Percentiles rank a stretch among this genome's conserved stretches.
Conservation (phyloP, 2,329 filamentous ascomycete species). For the Ascochyta viciae-villosae region DNA sequence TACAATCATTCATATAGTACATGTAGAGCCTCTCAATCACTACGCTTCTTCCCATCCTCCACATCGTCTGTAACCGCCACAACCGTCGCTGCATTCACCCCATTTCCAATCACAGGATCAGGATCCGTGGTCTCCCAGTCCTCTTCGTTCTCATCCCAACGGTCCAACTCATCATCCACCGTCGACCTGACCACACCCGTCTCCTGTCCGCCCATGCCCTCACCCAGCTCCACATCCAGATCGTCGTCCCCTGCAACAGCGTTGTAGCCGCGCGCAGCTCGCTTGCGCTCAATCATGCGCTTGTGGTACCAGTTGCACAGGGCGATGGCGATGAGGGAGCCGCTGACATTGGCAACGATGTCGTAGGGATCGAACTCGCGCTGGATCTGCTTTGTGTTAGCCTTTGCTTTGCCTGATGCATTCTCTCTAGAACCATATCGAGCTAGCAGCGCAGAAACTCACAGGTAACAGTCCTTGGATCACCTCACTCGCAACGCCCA, state of each 20-base stretch:
- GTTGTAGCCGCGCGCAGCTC: constrained; percentile 75
- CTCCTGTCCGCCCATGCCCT: constrained; percentile 65
- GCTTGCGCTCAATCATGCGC: constrained; percentile 89
- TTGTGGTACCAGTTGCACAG: constrained; percentile 92
- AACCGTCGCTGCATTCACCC: constrained; percentile 22
- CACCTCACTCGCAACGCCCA: constrained; percentile 78
- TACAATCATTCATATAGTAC: constrained; percentile 11
- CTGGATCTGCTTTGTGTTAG: constrained; percentile 47
- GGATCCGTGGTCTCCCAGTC: constrained; percentile 69
- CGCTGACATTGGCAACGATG: constrained; percentile 85
- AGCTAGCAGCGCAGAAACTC: constrained; percentile 20
- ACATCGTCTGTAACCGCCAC: constrained; percentile 27
- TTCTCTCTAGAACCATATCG: no score
- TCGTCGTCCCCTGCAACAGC: constrained; percentile 69
- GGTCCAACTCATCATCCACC: constrained; percentile 85
- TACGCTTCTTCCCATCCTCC: constrained; percentile 52
- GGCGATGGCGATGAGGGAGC: constrained; percentile 73
- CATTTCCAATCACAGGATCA: constrained; percentile 34
- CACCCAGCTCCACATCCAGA: constrained; percentile 76
- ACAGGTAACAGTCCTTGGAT: constrained; percentile 74
- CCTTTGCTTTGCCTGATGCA: no score
- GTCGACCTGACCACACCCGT: constrained; percentile 62
- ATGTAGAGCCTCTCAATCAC: constrained; percentile 42
- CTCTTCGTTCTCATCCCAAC: constrained; percentile 88
- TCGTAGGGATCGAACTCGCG: constrained; percentile 78